A percentile compares a stretch with the other conserved stretches of the same genome.
Evolutionary conservation across 1,284 basidiomycete species (phyloP).

Genomic region (Puccinia polysora): DNA sequence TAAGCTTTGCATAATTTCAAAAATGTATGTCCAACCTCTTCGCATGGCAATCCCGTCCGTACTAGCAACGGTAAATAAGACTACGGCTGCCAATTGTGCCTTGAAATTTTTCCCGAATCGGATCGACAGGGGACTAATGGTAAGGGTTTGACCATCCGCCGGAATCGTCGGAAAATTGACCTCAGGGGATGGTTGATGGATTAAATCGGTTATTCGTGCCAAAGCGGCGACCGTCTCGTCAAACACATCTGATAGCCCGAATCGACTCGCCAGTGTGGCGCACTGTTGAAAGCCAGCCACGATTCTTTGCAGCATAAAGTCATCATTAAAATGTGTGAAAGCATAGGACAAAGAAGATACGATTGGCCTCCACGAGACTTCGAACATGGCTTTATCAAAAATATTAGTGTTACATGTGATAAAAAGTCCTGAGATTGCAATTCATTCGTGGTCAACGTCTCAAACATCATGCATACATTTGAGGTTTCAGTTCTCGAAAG

Average conservation of each 20-base stretch:
- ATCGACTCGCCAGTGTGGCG: slow-evolving; percentile 83
- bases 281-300: slow-evolving; percentile 95
- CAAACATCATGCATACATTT: too few species aligned
- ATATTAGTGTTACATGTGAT: slow-evolving; percentile 70
- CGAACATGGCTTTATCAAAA: slow-evolving; percentile 93
- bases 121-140: slow-evolving; percentile 84
- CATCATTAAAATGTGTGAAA: slow-evolving; percentile 92
- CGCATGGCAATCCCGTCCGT: slow-evolving; percentile 91
- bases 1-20: slow-evolving; percentile 95
- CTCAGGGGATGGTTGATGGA: slow-evolving; percentile 45
- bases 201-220: slow-evolving; percentile 59
- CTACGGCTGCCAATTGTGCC: slow-evolving; percentile 91
- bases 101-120: slow-evolving; percentile 94
- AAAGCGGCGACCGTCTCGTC: slow-evolving; percentile 91
- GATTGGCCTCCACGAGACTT: slow-evolving; percentile 79
- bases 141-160: slow-evolving; percentile 81
- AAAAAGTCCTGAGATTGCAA: slow-evolving; percentile 61
- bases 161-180: slow-evolving; percentile 82
- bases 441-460: background rate
- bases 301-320: slow-evolving; percentile 88
- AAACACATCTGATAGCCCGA: slow-evolving; percentile 86
- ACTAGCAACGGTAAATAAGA: slow-evolving; percentile 95
- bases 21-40: slow-evolving; percentile 83
- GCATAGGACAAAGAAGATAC: slow-evolving; percentile 69
- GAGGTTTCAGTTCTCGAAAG: too few species aligned